Evolutionary conservation across 1,284 basidiomycete species (phyloP).

Genomic region (Moesziomyces antarcticus): DNA sequence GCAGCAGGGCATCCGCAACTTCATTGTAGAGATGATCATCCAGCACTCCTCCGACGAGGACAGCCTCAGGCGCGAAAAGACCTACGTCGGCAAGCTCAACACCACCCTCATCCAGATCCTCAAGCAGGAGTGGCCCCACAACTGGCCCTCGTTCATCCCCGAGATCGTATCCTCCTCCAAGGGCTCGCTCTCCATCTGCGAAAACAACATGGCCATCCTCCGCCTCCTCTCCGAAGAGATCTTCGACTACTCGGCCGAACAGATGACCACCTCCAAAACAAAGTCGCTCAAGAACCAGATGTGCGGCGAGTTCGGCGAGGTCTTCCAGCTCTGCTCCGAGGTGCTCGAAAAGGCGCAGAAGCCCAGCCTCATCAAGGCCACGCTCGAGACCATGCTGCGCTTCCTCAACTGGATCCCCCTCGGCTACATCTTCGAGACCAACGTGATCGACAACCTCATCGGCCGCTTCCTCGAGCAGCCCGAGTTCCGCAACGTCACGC

Average conservation of each 20-base stretch:
- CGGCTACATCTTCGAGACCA: conserved; percentile 98
- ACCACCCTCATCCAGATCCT: conserved; percentile 95
- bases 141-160: conserved; percentile 98
- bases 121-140: conserved; percentile 99
- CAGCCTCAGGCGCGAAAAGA: conserved; percentile 89
- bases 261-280: conserved; percentile 98
- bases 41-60: conserved; percentile 84
- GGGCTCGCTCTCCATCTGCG: conserved; percentile 94
- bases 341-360: conserved; percentile 98
- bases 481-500: conserved; percentile 96
- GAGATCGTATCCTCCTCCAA: conserved; percentile 98
- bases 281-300: conserved; percentile 89
- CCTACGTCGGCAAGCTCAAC: conserved; percentile 96
- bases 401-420: conserved; percentile 99
- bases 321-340: conserved; percentile 72
- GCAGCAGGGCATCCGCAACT: conserved; percentile 84
- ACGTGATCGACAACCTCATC: conserved; percentile 92
- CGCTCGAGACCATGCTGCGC: conserved; percentile 91
- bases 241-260: conserved; percentile 98
- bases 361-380: conserved; percentile 92
- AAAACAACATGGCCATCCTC: conserved; percentile 99
- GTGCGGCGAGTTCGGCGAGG: conserved; percentile 67
- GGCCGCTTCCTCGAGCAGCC: conserved; percentile 92
- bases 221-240: conserved; percentile 98
- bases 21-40: conserved; percentile 92